Conservation (phyloP, 2,329 filamentous ascomycete species). For the Westerdykella aurantiaca region DNA sequence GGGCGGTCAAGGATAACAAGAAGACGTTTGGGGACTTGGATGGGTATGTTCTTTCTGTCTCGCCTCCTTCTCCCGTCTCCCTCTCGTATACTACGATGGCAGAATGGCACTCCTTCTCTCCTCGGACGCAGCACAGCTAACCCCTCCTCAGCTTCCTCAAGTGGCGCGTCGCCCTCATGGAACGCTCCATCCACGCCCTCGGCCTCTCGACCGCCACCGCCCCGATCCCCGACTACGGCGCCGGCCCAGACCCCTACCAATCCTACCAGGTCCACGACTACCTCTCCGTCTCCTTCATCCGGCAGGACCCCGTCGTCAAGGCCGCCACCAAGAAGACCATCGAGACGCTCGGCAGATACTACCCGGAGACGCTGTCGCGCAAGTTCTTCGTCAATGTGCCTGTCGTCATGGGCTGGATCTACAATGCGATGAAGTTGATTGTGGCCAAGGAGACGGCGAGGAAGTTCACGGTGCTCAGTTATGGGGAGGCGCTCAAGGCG, state of each 20-base stretch:
- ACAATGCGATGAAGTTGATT: constrained; percentile 43
- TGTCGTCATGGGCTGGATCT: constrained; percentile 75
- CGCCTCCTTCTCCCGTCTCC: not conserved
- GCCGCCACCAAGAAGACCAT: constrained; percentile 75
- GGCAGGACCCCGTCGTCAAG: constrained; percentile 67
- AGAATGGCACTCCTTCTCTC: not conserved
- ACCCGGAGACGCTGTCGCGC: constrained; percentile 81
- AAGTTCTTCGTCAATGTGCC: constrained; percentile 98
- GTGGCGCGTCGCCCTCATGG: constrained; percentile 89
- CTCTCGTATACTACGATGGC: not conserved
- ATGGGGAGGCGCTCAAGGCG: constrained; percentile 61
- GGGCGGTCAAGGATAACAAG: constrained; percentile 73
- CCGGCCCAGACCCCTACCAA: constrained; percentile 72
- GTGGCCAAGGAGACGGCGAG: constrained; percentile 45
- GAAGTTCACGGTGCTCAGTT: constrained; percentile 47
- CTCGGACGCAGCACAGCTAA: not conserved
- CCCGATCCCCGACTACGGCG: constrained; percentile 63
- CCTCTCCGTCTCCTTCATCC: constrained; percentile 77
- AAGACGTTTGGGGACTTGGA: constrained; percentile 75
- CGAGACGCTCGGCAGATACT: constrained; percentile 70
- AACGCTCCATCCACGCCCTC: constrained; percentile 71
- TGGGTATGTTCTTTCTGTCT: constrained; percentile 50
- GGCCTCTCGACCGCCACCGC: constrained; percentile 62
- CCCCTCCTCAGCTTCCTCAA: constrained; percentile 64
- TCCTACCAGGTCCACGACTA: constrained; percentile 95